phyloP scores from a whole-genome alignment of 164 flowering plant genomes.

The Aristolochia fimbriata region DNA sequence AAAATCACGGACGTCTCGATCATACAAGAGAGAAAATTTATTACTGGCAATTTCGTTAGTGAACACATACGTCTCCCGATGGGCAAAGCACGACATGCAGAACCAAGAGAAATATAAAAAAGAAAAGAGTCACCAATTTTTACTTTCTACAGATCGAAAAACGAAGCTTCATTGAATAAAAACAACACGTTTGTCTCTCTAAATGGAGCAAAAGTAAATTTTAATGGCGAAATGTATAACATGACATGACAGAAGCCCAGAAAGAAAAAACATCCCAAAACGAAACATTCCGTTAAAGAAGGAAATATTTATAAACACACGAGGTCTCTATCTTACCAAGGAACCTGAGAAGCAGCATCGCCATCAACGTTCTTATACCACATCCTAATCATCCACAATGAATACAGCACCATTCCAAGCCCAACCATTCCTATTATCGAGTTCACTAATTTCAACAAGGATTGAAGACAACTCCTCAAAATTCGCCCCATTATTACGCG shows the following conservation, averaged over 20 bases:
- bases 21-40: neutral
- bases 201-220: neutral
- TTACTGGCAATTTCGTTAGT: neutral
- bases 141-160: neutral
- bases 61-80: neutral
- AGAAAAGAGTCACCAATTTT: neutral
- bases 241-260: neutral
- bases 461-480: slow-evolving; percentile 31
- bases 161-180: neutral
- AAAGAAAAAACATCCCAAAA: neutral
- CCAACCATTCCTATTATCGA: slow-evolving; percentile 28
- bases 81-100: neutral
- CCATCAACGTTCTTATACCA: slow-evolving; percentile 22
- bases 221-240: neutral
- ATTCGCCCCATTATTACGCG: slow-evolving; percentile 25
- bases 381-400: slow-evolving; percentile 32
- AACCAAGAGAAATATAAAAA: neutral
- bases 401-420: slow-evolving; percentile 27
- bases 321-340: slow-evolving; percentile 24
- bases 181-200: neutral
- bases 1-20: neutral
- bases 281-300: neutral
- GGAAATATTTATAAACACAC: neutral
- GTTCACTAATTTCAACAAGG: slow-evolving; percentile 35
- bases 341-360: slow-evolving; percentile 13